Conservation (phyloP, 768 basidiomycete species). For the Termitomyces sp. region DNA sequence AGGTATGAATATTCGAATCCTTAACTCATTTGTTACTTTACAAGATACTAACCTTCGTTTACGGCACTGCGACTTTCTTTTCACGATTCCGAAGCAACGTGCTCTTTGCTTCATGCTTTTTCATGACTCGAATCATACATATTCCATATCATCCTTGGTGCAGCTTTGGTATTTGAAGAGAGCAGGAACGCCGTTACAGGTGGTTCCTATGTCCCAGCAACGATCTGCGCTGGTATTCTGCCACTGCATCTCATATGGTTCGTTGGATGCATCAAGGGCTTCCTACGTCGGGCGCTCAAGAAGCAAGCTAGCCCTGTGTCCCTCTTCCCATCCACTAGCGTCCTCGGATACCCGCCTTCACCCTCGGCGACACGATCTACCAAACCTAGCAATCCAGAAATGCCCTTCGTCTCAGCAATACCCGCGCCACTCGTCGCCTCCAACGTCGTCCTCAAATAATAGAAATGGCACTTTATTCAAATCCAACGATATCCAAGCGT, state of each 20-base stretch:
- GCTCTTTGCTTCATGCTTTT: conserved; percentile 47
- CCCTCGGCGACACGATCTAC: not conserved
- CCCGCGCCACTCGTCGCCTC: not conserved
- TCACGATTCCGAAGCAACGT: conserved; percentile 42
- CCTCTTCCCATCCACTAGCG: not conserved
- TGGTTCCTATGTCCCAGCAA: conserved; percentile 35
- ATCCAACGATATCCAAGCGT: conserved; percentile 2
- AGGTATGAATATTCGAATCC: conserved; percentile 24
- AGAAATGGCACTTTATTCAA: conserved; percentile 4
- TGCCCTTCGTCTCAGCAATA: not conserved
- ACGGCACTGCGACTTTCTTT: conserved; percentile 41
- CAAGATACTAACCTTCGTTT: conserved; percentile 51
- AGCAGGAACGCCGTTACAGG: conserved; percentile 26
- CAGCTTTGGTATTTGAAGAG: conserved; percentile 23
- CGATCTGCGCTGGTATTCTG: conserved; percentile 37
- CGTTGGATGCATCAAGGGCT: conserved; percentile 42
- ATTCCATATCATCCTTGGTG: conserved; percentile 37
- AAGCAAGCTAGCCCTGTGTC: not conserved
- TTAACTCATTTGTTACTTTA: conserved; percentile 26
- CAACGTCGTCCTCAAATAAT: conserved; percentile 7
- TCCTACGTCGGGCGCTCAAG: conserved; percentile 27
- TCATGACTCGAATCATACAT: conserved; percentile 41
- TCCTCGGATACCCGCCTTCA: not conserved
- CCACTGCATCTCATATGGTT: conserved; percentile 55
- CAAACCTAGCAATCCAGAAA: not conserved